phyloP scores from a whole-genome alignment of 176 grass and related monocot species.

The Leersia perrieri region DNA sequence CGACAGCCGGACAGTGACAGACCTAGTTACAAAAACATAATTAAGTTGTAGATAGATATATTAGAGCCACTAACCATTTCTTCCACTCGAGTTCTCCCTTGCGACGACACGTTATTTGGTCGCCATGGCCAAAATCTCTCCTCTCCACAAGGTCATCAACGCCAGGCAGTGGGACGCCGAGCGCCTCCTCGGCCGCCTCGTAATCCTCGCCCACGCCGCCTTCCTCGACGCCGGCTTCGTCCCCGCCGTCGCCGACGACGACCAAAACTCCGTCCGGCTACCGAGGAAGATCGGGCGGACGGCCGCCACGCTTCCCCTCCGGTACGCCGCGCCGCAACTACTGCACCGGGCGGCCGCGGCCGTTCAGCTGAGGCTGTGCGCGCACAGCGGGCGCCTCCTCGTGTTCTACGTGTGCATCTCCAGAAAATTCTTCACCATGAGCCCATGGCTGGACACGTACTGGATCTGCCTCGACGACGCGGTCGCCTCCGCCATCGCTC shows the following conservation, averaged over 20 bases:
- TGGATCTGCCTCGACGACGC: background rate
- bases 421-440: too few species aligned
- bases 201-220: background rate
- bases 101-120: too few species aligned
- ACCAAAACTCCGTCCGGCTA: background rate
- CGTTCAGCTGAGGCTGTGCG: background rate
- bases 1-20: too few species aligned
- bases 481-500: background rate
- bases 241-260: background rate
- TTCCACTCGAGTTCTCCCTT: too few species aligned
- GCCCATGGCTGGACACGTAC: too few species aligned
- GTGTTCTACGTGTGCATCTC: background rate
- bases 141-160: background rate
- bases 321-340: background rate
- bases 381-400: background rate
- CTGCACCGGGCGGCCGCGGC: background rate
- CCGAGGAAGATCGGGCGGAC: background rate
- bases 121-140: background rate
- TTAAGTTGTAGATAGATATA: too few species aligned
- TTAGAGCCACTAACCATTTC: too few species aligned
- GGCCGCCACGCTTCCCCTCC: background rate
- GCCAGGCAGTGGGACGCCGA: background rate
- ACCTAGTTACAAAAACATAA: too few species aligned
- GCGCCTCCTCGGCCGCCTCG: background rate
- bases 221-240: background rate